A percentile compares a stretch with the other conserved stretches of the same genome.
phyloP scores from a whole-genome alignment of 768 basidiomycete genomes.

The Mycena galericulata region DNA sequence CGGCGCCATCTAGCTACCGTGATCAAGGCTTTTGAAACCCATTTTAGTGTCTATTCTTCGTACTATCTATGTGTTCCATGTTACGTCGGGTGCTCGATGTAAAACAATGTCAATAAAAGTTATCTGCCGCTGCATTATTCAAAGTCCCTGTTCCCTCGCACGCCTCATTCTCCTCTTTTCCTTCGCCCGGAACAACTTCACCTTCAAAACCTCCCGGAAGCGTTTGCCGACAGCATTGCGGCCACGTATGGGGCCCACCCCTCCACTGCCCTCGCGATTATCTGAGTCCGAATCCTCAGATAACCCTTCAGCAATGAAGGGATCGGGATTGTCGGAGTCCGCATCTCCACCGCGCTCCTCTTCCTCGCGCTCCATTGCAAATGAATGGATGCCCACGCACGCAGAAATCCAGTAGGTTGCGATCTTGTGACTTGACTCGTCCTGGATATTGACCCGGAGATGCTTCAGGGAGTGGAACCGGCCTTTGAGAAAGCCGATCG shows the following conservation, averaged over 20 bases:
- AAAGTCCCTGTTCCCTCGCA: not conserved
- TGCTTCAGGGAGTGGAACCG: slow-evolving; percentile 26
- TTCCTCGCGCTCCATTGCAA: slow-evolving; percentile 40
- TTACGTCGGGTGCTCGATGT: too few relatives aligned
- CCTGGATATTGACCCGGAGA: slow-evolving; percentile 10
- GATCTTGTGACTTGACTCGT: slow-evolving; percentile 33
- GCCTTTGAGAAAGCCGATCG: slow-evolving; percentile 21
- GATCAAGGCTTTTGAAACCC: not conserved
- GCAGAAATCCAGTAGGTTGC: slow-evolving; percentile 43
- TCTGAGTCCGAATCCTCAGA: not conserved
- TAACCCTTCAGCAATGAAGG: slow-evolving; percentile 17
- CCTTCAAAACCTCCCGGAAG: slow-evolving; percentile 2
- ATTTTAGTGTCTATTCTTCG: not conserved
- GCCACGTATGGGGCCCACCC: not conserved
- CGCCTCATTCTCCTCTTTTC: not conserved
- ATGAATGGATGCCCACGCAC: slow-evolving; percentile 40
- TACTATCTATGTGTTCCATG: too few relatives aligned
- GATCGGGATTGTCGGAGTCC: slow-evolving; percentile 12
- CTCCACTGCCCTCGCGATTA: not conserved
- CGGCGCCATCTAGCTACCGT: not conserved
- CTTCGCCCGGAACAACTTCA: not conserved
- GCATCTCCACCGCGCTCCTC: slow-evolving; percentile 22
- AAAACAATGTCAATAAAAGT: too few relatives aligned
- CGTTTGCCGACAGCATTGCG: not conserved
- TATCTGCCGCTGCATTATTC: not conserved